Percentiles rank a stretch among this genome's conserved stretches.
Evolutionary conservation across 805 yeast genomes (phyloP).

Genomic region (Yamadazyma tumulicola): DNA sequence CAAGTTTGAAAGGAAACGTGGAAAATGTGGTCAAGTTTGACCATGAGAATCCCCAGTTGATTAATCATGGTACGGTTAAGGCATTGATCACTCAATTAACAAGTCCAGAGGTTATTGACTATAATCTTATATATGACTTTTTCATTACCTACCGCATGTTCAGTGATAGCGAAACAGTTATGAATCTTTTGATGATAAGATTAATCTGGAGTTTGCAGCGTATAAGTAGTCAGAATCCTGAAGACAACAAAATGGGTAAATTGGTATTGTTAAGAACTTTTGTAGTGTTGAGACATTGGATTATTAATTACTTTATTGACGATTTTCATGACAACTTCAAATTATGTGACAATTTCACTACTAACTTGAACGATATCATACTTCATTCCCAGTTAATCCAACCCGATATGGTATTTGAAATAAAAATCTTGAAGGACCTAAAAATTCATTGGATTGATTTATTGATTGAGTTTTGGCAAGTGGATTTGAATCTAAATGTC

Average conservation of each 20-base stretch:
- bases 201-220: conserved; percentile 67
- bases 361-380: conserved; percentile 41
- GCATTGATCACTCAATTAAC: conserved; percentile 61
- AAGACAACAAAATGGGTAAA: conserved; percentile 47
- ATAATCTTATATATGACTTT: conserved; percentile 77
- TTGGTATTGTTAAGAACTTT: conserved; percentile 75
- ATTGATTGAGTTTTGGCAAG: conserved; percentile 30
- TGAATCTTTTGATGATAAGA: conserved; percentile 61
- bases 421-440: conserved; percentile 35
- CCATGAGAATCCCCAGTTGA: conserved; percentile 24
- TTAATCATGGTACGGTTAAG: conserved; percentile 36
- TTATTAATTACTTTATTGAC: conserved; percentile 79
- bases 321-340: conserved; percentile 49
- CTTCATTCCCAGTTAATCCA: conserved; percentile 26
- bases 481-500: conserved; percentile 14
- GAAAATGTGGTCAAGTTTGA: conserved; percentile 32
- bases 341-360: conserved; percentile 44
- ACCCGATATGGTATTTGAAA: conserved; percentile 27
- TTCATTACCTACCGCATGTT: conserved; percentile 79
- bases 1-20: conserved; percentile 24
- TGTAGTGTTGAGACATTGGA: conserved; percentile 86
- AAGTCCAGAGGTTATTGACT: conserved; percentile 71
- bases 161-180: conserved; percentile 52
- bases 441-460: conserved; percentile 39
- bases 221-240: conserved; percentile 24